These are phyloP conservation scores for Inonotus obliquus DNA, from an alignment of 1,284 basidiomycete genomes.

Conservation along the genomic window DNA sequence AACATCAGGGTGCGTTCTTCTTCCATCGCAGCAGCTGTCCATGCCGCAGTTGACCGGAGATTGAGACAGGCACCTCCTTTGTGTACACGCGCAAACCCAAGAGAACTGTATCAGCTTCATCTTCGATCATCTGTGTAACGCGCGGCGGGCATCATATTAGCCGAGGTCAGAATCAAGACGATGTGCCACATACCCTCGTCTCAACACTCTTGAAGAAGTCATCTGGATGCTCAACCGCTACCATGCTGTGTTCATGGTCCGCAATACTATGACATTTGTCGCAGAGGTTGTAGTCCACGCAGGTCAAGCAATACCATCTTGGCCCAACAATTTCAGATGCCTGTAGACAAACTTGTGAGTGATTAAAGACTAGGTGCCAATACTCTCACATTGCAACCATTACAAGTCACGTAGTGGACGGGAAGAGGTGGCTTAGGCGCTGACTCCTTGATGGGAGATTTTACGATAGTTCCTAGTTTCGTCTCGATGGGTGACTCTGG, in stretches of 20 bases:
- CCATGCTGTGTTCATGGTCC: constrained; percentile 21
- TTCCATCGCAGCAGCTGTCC: constrained; percentile 20
- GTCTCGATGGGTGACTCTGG: background rate
- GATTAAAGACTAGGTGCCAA: background rate
- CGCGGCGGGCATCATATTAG: background rate
- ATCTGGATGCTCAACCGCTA: constrained; percentile 19
- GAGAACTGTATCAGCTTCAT: constrained; percentile 20
- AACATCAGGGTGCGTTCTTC: background rate
- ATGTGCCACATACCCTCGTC: constrained; percentile 4
- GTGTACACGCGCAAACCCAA: constrained; percentile 22
- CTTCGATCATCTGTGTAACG: constrained; percentile 3
- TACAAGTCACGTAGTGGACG: constrained; percentile 8
- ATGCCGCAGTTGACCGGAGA: constrained; percentile 23
- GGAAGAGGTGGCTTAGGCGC: background rate
- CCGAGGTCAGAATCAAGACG: constrained; percentile 9
- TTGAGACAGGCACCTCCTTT: constrained; percentile 18
- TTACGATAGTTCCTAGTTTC: background rate
- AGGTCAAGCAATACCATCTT: constrained; percentile 20
- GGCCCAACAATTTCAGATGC: constrained; percentile 12
- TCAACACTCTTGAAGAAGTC: constrained; percentile 15
- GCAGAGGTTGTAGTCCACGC: constrained; percentile 21
- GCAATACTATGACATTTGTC: constrained; percentile 20
- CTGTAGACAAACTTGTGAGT: background rate
- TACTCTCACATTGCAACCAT: constrained; percentile 10
- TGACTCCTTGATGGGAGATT: background rate